These are phyloP conservation scores for Mortierella sp. DNA, from an alignment of 371 early-diverging fungal genomes.

Conservation along the genomic window DNA sequence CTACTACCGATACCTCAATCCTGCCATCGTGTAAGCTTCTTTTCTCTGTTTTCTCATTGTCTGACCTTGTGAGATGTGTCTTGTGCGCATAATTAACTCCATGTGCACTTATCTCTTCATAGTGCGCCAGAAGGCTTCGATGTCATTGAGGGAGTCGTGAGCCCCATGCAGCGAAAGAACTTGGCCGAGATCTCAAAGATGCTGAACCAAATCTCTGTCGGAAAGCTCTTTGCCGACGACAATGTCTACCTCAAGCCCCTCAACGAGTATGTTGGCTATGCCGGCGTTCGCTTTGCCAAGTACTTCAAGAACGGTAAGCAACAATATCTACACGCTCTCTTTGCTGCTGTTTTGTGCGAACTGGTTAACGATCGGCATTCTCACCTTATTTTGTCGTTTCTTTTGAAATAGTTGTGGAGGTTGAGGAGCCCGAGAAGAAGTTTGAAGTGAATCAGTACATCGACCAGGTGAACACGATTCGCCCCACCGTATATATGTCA, in stretches of 20 bases:
- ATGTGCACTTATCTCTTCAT: slow-evolving; percentile 4
- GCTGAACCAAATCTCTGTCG: slow-evolving; percentile 92
- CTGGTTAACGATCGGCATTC: no score
- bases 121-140: slow-evolving; percentile 97
- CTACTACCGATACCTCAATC: slow-evolving; percentile 97
- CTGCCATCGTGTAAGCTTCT: slow-evolving; percentile 91
- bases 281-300: slow-evolving; percentile 79
- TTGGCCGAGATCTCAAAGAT: slow-evolving; percentile 95
- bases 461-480: slow-evolving; percentile 86
- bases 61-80: no score
- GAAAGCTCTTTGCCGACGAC: slow-evolving; percentile 77
- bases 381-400: neutral
- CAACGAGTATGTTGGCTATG: slow-evolving; percentile 83
- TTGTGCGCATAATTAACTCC: neutral
- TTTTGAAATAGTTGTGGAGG: slow-evolving; percentile 75
- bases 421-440: slow-evolving; percentile 88
- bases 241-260: slow-evolving; percentile 83
- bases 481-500: slow-evolving; percentile 91
- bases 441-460: slow-evolving; percentile 92
- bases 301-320: slow-evolving; percentile 81
- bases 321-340: neutral
- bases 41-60: neutral
- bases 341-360: neutral
- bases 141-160: slow-evolving; percentile 89
- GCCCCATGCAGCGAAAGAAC: slow-evolving; percentile 93